Conservation (phyloP, 75 land plant genomes). For the Cunninghamia lanceolata region DNA sequence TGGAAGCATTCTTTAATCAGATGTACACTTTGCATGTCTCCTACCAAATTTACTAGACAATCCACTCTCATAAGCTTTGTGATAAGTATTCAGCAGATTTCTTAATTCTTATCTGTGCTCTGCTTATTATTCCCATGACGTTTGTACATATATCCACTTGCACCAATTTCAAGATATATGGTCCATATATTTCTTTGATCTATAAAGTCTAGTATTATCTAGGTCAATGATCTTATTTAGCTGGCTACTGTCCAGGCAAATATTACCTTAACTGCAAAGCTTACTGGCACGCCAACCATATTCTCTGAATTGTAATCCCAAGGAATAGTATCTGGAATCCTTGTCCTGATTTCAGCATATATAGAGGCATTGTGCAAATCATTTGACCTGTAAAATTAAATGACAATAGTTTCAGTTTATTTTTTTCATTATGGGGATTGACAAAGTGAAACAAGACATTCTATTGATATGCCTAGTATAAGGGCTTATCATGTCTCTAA, state of each 20-base stretch:
- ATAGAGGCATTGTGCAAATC: constrained; percentile 73
- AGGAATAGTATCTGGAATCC: constrained; percentile 85
- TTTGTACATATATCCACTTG: background rate
- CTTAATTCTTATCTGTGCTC: background rate
- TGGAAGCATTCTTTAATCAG: background rate
- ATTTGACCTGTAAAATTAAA: constrained; percentile 45
- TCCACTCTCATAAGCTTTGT: background rate
- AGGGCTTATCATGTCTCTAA: background rate
- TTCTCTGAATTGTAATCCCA: constrained; percentile 84
- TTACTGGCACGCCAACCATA: constrained; percentile 57
- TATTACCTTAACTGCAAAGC: constrained; percentile 84
- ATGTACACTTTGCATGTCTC: background rate
- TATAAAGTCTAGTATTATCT: background rate
- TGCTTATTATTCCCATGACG: background rate
- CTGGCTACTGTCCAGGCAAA: background rate
- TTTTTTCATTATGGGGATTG: background rate
- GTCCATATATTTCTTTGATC: background rate
- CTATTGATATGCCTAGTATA: background rate
- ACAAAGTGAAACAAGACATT: background rate
- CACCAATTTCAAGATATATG: background rate
- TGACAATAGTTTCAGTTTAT: background rate
- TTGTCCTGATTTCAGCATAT: constrained; percentile 93
- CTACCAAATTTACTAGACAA: background rate
- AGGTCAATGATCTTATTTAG: background rate
- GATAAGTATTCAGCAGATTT: background rate